Evolutionary conservation across 345 rosid genomes (phyloP).

Genomic region (Eucalyptus marginata): DNA sequence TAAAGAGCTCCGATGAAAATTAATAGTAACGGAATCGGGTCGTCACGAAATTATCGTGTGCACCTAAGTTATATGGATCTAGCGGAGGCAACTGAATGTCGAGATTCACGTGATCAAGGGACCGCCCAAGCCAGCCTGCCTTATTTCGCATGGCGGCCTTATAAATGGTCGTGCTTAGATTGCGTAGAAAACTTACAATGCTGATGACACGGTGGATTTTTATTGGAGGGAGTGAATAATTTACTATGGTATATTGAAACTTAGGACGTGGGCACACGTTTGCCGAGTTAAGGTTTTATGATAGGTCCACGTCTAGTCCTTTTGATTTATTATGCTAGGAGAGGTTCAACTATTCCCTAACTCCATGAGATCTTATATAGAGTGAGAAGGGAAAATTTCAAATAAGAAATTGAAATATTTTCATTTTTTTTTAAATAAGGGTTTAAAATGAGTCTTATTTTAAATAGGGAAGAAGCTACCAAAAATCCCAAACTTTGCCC

Average conservation of each 20-base stretch:
- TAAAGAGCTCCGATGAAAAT: neutral
- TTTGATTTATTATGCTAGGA: neutral
- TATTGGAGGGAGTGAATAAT: neutral
- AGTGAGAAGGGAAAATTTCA: too few relatives aligned
- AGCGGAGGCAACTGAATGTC: too few relatives aligned
- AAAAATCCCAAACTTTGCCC: too few relatives aligned
- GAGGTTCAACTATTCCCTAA: neutral
- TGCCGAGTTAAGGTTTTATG: neutral
- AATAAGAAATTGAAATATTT: too few relatives aligned
- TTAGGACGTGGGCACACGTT: neutral
- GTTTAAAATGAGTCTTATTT: too few relatives aligned
- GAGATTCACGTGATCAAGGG: neutral
- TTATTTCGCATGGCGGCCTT: neutral
- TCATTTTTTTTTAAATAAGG: too few relatives aligned
- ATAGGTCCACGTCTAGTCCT: neutral
- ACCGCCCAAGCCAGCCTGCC: too few relatives aligned
- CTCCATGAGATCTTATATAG: neutral
- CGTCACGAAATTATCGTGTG: neutral
- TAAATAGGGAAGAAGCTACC: too few relatives aligned
- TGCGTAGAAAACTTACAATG: neutral
- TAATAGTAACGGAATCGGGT: too few relatives aligned
- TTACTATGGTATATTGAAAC: neutral
- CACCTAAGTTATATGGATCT: neutral
- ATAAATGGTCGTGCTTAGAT: neutral
- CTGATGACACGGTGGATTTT: neutral